Base-by-base conservation (phyloP, 805 yeast genomes). In the Hanseniaspora valbyensis region DNA sequence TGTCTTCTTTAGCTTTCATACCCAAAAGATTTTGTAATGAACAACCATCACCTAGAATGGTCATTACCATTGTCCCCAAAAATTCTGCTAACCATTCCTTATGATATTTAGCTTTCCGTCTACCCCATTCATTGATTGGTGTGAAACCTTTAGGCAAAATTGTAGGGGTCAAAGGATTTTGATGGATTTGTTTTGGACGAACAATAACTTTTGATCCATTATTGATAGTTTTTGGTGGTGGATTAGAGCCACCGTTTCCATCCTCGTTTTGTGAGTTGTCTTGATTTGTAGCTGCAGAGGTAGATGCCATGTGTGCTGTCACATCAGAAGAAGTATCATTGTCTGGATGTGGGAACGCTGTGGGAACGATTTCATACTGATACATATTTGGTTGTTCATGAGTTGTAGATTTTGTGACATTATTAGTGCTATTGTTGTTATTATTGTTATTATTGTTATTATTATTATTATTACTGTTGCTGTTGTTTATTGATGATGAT, bases 51-150 rank as follows among this genome's bases (percentile, higher is more conserved):
- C 80, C 80, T 40, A 70, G 65, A 51, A 69, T 53, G 18, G 74
- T 65, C 57, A 76, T 57, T 4, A 73, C 60, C 61, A 73, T 56
- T 4, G 76, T 70, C 19, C 79, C 80, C 44, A 74, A 57, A 56
- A 74, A 74, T 60, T 75, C 80, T 19, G 79, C 78, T 33, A 74
- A 54, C 44, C 70, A 70, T 54, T 74, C 78, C 55, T 76, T 69
- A 46, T 66, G 57, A 42, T 62, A 59, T 2, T 54, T 46, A 52
- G 66, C 65, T 49, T 69, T 66, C 8, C 66, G 43, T 21, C 61
- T 55, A 2, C 68, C 62, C 69, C 70, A 66, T 44, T 52, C 57
- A 45, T 63, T 60, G 45, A 64, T 64, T 12, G 69, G 69, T 48
- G 65, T 64, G 44, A 63, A 65, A 1, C 68, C 63, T 14, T 65